Evolutionary conservation across 169 alveolate species (phyloP).

Genomic region (Cryptosporidium muris): DNA sequence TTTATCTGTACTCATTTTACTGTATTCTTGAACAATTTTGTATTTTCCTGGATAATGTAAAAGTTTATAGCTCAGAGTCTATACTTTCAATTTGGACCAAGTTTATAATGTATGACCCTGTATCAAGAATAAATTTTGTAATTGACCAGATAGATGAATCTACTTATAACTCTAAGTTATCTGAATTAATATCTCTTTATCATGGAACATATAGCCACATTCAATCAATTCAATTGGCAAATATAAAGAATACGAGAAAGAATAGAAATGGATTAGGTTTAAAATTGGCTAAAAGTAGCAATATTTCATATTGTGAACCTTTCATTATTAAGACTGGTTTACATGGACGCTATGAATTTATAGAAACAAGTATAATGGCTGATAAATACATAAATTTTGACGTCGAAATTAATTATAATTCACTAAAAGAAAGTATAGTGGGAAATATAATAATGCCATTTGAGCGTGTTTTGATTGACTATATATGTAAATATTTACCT

Average conservation of each 20-base stretch:
- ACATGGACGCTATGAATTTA: neutral
- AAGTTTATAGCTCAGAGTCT: neutral
- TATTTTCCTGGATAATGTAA: neutral
- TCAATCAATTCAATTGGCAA: conserved; percentile 7
- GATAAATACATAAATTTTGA: neutral
- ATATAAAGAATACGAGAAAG: neutral
- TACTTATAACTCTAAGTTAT: neutral
- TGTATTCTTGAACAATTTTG: conserved; percentile 30
- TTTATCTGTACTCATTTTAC: conserved; percentile 22
- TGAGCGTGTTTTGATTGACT: conserved; percentile 17
- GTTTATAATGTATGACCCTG: conserved; percentile 11
- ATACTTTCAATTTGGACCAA: neutral
- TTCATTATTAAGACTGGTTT: neutral
- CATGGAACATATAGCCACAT: neutral
- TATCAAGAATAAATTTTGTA: conserved; percentile 17
- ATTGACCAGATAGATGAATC: conserved; percentile 1
- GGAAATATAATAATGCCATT: neutral
- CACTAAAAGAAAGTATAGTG: neutral
- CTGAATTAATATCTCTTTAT: neutral
- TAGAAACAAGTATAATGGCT: neutral
- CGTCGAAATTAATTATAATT: no score
- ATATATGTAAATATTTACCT: neutral
- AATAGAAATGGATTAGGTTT: neutral
- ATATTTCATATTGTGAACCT: conserved; percentile 15
- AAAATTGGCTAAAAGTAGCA: neutral